phyloP scores from a whole-genome alignment of 345 rosid genomes.

The Pugionium dolabratum region DNA sequence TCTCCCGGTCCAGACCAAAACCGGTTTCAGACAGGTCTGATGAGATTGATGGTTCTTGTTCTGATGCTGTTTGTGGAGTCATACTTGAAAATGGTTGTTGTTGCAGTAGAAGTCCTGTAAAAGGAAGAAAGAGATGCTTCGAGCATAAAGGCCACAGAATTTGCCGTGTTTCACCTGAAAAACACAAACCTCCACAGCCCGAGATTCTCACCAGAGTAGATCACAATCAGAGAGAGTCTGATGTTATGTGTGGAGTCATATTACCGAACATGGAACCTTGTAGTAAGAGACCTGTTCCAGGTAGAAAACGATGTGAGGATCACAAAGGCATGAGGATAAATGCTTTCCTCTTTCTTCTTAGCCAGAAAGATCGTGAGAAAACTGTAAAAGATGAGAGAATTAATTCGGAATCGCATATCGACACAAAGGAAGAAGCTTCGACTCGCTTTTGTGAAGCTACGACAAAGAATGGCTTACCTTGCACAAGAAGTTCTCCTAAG shows the following conservation, averaged over 20 bases:
- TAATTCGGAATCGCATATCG: background rate
- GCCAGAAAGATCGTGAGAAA: slow-evolving; percentile 30
- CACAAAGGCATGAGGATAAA: slow-evolving; percentile 67
- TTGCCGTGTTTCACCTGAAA: slow-evolving; percentile 35
- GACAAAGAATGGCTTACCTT: slow-evolving; percentile 49
- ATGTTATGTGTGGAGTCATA: slow-evolving; percentile 52
- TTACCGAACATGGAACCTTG: slow-evolving; percentile 54
- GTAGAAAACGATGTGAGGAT: slow-evolving; percentile 64
- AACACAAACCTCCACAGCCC: slow-evolving; percentile 8
- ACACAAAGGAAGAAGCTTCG: background rate
- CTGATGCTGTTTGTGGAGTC: slow-evolving; percentile 54
- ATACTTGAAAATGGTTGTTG: slow-evolving; percentile 46
- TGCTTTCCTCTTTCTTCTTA: slow-evolving; percentile 37
- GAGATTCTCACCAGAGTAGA: slow-evolving; percentile 18
- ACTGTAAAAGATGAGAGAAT: slow-evolving; percentile 18
- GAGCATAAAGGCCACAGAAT: slow-evolving; percentile 67
- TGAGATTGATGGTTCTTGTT: slow-evolving; percentile 16
- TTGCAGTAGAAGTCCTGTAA: slow-evolving; percentile 53
- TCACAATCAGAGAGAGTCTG: background rate
- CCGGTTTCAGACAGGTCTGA: slow-evolving; percentile 41
- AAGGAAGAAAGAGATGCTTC: slow-evolving; percentile 69
- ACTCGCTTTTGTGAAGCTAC: slow-evolving; percentile 52
- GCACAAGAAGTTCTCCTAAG: slow-evolving; percentile 44
- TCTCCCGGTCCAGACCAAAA: slow-evolving; percentile 57
- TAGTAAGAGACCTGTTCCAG: slow-evolving; percentile 45